A percentile compares a stretch with the other conserved stretches of the same genome.
Evolutionary conservation across 2,329 filamentous ascomycete genomes (phyloP).

Genomic region (Talaromyces sp.): DNA sequence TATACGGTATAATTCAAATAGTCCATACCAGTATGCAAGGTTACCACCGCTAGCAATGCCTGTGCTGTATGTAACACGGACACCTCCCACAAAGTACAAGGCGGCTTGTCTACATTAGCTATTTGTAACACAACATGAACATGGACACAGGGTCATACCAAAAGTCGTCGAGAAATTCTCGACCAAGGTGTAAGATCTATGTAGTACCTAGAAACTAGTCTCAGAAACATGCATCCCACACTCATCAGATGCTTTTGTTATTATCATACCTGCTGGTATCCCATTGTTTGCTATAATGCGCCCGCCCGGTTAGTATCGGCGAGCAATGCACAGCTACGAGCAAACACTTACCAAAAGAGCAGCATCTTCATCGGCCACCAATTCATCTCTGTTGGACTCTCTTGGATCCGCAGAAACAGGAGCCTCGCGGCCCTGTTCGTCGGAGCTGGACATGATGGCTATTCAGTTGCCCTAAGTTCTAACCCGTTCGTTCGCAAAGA

Average conservation of each 20-base stretch:
- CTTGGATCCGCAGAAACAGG: not conserved
- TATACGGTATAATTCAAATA: not conserved
- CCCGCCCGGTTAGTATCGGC: conserved; percentile 7
- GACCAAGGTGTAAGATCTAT: conserved; percentile 53
- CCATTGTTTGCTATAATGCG: conserved; percentile 41
- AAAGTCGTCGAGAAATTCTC: conserved; percentile 59
- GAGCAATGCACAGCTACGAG: not conserved
- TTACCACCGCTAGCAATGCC: conserved; percentile 59
- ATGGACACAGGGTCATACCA: conserved; percentile 34
- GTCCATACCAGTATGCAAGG: conserved; percentile 53
- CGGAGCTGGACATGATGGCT: not conserved
- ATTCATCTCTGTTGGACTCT: conserved; percentile 9
- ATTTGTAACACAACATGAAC: not conserved
- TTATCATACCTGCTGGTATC: conserved; percentile 49
- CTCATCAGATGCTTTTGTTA: not conserved
- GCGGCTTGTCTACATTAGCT: conserved; percentile 41
- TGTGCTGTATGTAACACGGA: conserved; percentile 59
- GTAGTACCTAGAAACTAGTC: conserved; percentile 44
- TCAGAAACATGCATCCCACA: conserved; percentile 5
- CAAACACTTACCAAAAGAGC: conserved; percentile 10
- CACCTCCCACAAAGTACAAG: conserved; percentile 58
- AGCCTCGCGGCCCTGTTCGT: not conserved
- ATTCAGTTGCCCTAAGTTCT: not conserved
- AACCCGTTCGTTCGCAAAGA: not conserved
- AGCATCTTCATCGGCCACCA: conserved; percentile 11